A percentile compares a stretch with the other conserved stretches of the same genome.
phyloP scores from a whole-genome alignment of 2,329 filamentous ascomycete species.

The Mycocentrospora acerina region DNA sequence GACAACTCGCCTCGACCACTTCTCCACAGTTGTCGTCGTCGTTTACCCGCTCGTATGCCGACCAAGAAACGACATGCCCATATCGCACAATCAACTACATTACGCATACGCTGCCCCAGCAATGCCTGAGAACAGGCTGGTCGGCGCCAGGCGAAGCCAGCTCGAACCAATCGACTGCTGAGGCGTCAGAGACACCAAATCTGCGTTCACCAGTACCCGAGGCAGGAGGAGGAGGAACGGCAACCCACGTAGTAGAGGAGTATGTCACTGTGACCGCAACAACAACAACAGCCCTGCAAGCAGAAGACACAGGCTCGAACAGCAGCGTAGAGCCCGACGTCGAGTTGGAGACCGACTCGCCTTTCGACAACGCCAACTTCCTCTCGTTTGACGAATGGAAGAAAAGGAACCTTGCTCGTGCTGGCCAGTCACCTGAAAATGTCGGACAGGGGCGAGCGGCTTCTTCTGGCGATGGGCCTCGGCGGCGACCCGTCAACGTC shows the following conservation, averaged over 20 bases:
- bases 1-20: conserved; percentile 13
- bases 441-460: conserved; percentile 59
- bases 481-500: conserved; percentile 57
- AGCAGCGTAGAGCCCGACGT: conserved; percentile 43
- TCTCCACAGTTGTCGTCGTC: conserved; percentile 11
- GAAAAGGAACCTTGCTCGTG: conserved; percentile 83
- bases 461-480: conserved; percentile 45
- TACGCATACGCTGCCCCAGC: conserved; percentile 73
- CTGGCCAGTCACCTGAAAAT: conserved; percentile 74
- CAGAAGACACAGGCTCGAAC: conserved; percentile 6
- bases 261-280: too few species aligned
- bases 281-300: conserved; percentile 3
- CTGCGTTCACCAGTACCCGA: conserved; percentile 6
- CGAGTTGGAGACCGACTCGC: conserved; percentile 63
- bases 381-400: conserved; percentile 99
- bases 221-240: conserved; percentile 10
- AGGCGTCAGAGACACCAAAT: conserved; percentile 11
- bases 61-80: conserved; percentile 47
- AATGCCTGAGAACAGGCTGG: conserved; percentile 70
- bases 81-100: conserved; percentile 77
- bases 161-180: conserved; percentile 12
- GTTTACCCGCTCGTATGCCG: conserved; percentile 15
- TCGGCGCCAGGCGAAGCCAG: conserved; percentile 22
- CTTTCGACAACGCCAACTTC: conserved; percentile 76
- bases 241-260: conserved; percentile 6